Percentiles rank a stretch among this genome's conserved stretches.
phyloP scores from a whole-genome alignment of 495 filamentous ascomycete species.

The Neurospora terricola region DNA sequence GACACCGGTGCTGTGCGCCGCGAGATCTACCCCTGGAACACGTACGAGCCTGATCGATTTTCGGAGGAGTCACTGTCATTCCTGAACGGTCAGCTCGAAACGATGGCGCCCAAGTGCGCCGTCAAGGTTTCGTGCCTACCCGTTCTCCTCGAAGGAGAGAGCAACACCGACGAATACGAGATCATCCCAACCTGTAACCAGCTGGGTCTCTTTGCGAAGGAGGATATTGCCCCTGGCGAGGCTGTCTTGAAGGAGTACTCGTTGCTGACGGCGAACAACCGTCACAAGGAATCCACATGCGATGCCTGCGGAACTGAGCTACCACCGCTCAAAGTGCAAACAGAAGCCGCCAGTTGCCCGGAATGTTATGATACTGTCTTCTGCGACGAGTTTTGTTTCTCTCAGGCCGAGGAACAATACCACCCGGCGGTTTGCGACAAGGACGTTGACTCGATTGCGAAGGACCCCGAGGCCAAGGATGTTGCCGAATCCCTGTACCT shows the following conservation, averaged over 20 bases:
- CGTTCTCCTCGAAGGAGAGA: conserved; percentile 43
- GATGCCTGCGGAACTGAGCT: conserved; percentile 77
- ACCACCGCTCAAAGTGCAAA: conserved; percentile 43
- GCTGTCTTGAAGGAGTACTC: conserved; percentile 70
- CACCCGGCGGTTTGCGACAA: conserved; percentile 80
- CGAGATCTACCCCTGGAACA: conserved; percentile 92
- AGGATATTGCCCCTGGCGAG: conserved; percentile 68
- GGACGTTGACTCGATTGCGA: conserved; percentile 71
- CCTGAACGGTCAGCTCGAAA: conserved; percentile 55
- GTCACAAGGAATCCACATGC: conserved; percentile 69
- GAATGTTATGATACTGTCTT: conserved; percentile 79
- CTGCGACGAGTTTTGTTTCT: conserved; percentile 66
- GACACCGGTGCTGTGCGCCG: conserved; percentile 70
- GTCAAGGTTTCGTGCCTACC: conserved; percentile 66
- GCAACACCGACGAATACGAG: conserved; percentile 31
- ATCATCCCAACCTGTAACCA: conserved; percentile 53
- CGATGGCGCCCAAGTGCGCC: conserved; percentile 59
- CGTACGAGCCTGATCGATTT: conserved; percentile 77
- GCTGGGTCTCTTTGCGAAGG: conserved; percentile 79
- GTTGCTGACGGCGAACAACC: conserved; percentile 72
- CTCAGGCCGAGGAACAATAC: conserved; percentile 62
- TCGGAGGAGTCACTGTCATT: conserved; percentile 52
- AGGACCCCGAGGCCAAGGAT: conserved; percentile 61
- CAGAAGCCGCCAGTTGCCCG: conserved; percentile 49
- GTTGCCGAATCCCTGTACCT: conserved; percentile 71